Conservation (phyloP, 2,329 filamentous ascomycete species). For the Aureobasidium sp. region DNA sequence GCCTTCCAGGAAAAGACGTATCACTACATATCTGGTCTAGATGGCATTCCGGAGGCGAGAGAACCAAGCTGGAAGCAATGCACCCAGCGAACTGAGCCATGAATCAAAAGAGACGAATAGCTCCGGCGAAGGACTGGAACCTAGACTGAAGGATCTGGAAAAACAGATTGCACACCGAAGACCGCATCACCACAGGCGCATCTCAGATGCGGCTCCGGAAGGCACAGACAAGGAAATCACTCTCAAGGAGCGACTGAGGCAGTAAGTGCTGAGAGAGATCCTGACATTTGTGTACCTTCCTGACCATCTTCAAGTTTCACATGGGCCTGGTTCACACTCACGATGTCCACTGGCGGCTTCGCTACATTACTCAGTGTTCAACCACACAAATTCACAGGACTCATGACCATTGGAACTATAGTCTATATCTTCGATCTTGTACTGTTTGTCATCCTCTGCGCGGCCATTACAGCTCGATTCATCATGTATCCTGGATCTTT, state of each 20-base stretch:
- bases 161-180: background rate
- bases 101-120: background rate
- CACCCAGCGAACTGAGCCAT: background rate
- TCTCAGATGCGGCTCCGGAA: background rate
- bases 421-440: conserved; percentile 15
- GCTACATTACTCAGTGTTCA: conserved; percentile 34
- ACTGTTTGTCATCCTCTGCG: conserved; percentile 11
- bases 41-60: background rate
- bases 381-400: conserved; percentile 39
- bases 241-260: conserved; percentile 11
- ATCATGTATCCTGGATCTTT: background rate
- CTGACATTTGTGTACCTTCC: conserved; percentile 12
- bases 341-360: conserved; percentile 41
- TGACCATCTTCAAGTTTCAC: background rate
- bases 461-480: conserved; percentile 1
- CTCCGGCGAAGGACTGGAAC: background rate
- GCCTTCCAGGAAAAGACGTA: background rate
- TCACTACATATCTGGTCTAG: background rate
- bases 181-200: background rate
- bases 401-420: conserved; percentile 42
- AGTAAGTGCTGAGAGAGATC: conserved; percentile 3
- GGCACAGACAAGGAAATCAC: conserved; percentile 6
- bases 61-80: background rate
- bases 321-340: conserved; percentile 31
- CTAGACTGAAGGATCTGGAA: background rate